Percentiles rank a stretch among this genome's conserved stretches.
These are phyloP conservation scores for Lophiotrema nucula DNA, from an alignment of 495 filamentous ascomycete species.

Conservation along the genomic window DNA sequence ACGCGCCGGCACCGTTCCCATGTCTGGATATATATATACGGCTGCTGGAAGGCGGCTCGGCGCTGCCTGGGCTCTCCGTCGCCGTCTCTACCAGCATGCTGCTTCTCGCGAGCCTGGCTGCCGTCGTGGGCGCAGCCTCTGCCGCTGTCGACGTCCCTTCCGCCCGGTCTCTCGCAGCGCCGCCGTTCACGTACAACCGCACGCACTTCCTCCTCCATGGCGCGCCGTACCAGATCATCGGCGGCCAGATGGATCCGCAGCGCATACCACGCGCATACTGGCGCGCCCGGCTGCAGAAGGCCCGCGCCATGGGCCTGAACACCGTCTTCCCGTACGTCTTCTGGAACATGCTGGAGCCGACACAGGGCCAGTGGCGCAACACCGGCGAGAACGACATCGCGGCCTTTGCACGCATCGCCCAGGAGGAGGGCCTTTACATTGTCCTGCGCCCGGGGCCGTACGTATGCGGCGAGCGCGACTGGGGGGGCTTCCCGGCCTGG, in stretches of 20 bases:
- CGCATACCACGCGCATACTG: constrained; percentile 47
- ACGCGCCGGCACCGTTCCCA: too few species aligned
- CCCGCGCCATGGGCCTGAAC: constrained; percentile 49
- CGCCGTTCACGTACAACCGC: constrained; percentile 23
- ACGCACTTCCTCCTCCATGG: constrained; percentile 47
- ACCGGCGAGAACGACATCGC: constrained; percentile 45
- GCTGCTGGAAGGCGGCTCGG: too few species aligned
- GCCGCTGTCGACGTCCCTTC: too few species aligned
- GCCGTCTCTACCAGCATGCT: too few species aligned
- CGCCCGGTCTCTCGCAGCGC: not conserved
- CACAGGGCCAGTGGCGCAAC: constrained; percentile 38
- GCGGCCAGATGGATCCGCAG: constrained; percentile 54
- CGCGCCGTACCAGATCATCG: constrained; percentile 47
- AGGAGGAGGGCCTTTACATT: constrained; percentile 46
- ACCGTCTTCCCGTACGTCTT: constrained; percentile 51
- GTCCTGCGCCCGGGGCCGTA: constrained; percentile 50
- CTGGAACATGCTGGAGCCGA: constrained; percentile 49
- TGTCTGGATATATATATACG: too few species aligned
- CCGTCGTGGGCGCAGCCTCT: too few species aligned
- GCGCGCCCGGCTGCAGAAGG: constrained; percentile 45
- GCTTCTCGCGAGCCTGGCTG: too few species aligned
- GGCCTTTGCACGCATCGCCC: constrained; percentile 44
- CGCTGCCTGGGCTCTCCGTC: too few species aligned
- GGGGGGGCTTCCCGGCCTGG: constrained; percentile 52
- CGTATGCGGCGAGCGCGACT: constrained; percentile 51